Percentiles rank a stretch among this genome's conserved stretches.
phyloP scores from a whole-genome alignment of 176 grass and related monocot genomes.

The Panicum miliaceum region DNA sequence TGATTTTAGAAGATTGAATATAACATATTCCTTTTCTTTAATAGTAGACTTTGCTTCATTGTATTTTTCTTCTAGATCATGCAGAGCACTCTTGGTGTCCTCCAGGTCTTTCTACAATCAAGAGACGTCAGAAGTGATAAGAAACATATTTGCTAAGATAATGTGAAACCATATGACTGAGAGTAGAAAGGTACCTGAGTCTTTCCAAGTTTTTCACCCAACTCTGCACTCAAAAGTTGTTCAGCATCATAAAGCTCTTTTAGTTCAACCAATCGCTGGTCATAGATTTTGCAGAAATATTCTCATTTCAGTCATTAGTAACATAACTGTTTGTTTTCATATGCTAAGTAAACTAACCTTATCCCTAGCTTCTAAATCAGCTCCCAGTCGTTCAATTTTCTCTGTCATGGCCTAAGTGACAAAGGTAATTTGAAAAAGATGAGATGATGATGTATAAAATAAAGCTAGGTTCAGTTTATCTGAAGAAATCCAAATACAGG shows the following conservation, averaged over 20 bases:
- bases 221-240: conserved; percentile 83
- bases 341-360: conserved; percentile 68
- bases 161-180: conserved; percentile 26
- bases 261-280: conserved; percentile 90
- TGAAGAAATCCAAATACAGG: conserved; percentile 14
- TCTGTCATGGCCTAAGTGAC: conserved; percentile 82
- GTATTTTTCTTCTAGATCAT: conserved; percentile 98
- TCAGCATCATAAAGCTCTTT: conserved; percentile 95
- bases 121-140: conserved; percentile 27
- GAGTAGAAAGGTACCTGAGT: conserved; percentile 64
- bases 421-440: conserved; percentile 39
- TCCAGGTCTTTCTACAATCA: conserved; percentile 83
- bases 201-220: conserved; percentile 86
- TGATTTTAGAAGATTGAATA: conserved; percentile 94
- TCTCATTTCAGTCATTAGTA: conserved; percentile 12
- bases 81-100: conserved; percentile 70
- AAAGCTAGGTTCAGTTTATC: conserved; percentile 10
- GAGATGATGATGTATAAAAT: conserved; percentile 7
- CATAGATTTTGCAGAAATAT: conserved; percentile 31
- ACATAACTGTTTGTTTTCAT: conserved; percentile 35
- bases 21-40: conserved; percentile 98
- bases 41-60: conserved; percentile 87
- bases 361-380: conserved; percentile 93
- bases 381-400: conserved; percentile 88
- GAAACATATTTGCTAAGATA: conserved; percentile 20